Evolutionary conservation across 1,284 basidiomycete genomes (phyloP).

Genomic region (Sphagnurus paluster): DNA sequence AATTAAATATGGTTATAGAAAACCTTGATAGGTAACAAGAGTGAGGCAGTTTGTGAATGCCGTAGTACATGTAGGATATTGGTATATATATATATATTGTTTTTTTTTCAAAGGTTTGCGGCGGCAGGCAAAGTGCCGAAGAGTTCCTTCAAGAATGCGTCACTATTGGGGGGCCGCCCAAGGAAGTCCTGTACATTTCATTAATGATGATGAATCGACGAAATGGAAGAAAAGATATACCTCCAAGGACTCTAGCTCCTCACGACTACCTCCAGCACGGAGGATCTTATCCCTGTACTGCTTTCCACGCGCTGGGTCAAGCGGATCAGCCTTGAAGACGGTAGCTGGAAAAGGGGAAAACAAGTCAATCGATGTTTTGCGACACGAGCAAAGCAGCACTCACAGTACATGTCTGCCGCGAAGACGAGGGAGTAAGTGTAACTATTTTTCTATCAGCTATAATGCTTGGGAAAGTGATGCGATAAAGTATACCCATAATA

Average conservation of each 20-base stretch:
- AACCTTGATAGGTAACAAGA: too few species aligned
- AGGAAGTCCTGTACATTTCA: conserved; percentile 78
- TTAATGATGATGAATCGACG: too few species aligned
- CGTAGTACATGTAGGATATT: not conserved
- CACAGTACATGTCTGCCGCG: conserved; percentile 77
- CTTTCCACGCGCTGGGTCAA: conserved; percentile 58
- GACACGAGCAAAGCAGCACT: conserved; percentile 17
- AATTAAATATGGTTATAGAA: too few species aligned
- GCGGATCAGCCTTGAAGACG: conserved; percentile 76
- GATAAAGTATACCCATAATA: conserved; percentile 62
- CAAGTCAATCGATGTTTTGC: not conserved
- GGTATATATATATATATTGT: not conserved
- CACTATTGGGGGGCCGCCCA: conserved; percentile 72
- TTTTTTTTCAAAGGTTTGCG: conserved; percentile 28
- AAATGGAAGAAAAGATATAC: conserved; percentile 23
- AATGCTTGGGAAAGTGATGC: not conserved
- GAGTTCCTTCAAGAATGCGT: conserved; percentile 72
- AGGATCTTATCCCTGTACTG: conserved; percentile 58
- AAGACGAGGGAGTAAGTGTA: conserved; percentile 76
- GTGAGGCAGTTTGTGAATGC: too few species aligned
- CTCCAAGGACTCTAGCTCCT: conserved; percentile 45
- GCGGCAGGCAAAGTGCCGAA: conserved; percentile 53
- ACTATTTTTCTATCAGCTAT: conserved; percentile 26
- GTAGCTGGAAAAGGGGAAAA: conserved; percentile 38
- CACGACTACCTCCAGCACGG: conserved; percentile 54